Evolutionary conservation across 1,284 basidiomycete genomes (phyloP).

Genomic region (Cryptococcus sp.): DNA sequence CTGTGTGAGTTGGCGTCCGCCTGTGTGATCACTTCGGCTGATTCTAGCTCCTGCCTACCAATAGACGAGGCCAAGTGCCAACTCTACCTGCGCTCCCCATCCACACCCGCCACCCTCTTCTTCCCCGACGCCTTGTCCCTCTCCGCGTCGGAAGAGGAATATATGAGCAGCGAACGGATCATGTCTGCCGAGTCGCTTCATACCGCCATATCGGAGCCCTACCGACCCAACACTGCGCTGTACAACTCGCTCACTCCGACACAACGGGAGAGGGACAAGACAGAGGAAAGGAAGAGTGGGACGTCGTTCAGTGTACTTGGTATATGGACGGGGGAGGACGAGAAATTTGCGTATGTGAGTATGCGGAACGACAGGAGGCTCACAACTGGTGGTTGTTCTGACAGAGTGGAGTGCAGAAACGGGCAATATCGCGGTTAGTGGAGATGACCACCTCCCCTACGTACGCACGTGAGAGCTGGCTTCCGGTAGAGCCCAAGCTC

Average conservation of each 20-base stretch:
- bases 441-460: conserved; percentile 61
- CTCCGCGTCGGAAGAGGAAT: conserved; percentile 16
- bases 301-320: conserved; percentile 54
- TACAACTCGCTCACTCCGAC: conserved; percentile 51
- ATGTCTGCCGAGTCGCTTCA: conserved; percentile 62
- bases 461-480: conserved; percentile 53
- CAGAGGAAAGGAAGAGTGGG: conserved; percentile 38
- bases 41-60: background rate
- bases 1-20: conserved; percentile 53
- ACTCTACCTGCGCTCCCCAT: conserved; percentile 52
- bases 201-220: conserved; percentile 57
- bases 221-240: conserved; percentile 61
- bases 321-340: conserved; percentile 67
- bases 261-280: conserved; percentile 23
- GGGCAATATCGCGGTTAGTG: conserved; percentile 62
- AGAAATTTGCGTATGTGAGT: conserved; percentile 63
- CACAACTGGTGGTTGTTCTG: too few relatives aligned
- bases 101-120: conserved; percentile 58
- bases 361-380: background rate
- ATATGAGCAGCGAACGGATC: conserved; percentile 50
- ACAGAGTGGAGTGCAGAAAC: conserved; percentile 41
- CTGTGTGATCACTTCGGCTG: conserved; percentile 14
- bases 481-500: conserved; percentile 30
- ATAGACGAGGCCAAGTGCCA: conserved; percentile 50
- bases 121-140: conserved; percentile 56